Evolutionary conservation across 1,284 basidiomycete species (phyloP), one percentile per base, ranked within the genome.

Genomic region (Puccinia polysora): DNA sequence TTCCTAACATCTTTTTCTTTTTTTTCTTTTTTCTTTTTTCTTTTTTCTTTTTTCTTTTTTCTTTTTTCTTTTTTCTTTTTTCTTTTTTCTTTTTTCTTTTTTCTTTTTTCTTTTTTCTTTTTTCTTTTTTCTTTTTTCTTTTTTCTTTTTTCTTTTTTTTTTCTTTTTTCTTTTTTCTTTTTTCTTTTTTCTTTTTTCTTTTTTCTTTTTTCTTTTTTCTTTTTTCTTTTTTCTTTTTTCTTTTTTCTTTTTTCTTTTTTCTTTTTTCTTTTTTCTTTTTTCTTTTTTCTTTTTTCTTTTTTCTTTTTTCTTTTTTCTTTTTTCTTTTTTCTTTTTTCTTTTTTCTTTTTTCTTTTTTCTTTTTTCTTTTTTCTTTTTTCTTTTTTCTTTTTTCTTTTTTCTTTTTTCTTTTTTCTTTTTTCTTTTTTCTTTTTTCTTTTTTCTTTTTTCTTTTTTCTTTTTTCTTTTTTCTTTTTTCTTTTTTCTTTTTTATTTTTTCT

Each of bases 261-360:
- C 23, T 36, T 43, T 49, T 43, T 30, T 69, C 52, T 36, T 62
- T 55, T 43, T 55, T 62, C 52, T 69, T 69, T 10, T 23, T 32
- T 62, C 62, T 69, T 3, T 38, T 62, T 43, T 43, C 14, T 23
- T 38, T 62, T 28, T 69, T 36, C 34, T 69, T 60, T 45, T 43
- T 55, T 15, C 52, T 23, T 4, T 28, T 45, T 43, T 55, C 52
- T 38, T 55, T 49, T 7, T 62, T 43, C 7, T 30, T 45, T 10
- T 43, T 25, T 62, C 52, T 59, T 3, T 45, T 49, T 45, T 55
- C 56, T 62, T 69, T 69, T 36, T 52, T 36, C 38, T 69, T 69
- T 36, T 59, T n/a, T 23, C 65, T 62, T 38, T 55, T 45, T 3
- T 59, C 56, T 55, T 38, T 69, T 8, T 55, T 49, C 8, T 55